Evolutionary conservation across 2,329 filamentous ascomycete species (phyloP).

Genomic region (Cercospora sp.): DNA sequence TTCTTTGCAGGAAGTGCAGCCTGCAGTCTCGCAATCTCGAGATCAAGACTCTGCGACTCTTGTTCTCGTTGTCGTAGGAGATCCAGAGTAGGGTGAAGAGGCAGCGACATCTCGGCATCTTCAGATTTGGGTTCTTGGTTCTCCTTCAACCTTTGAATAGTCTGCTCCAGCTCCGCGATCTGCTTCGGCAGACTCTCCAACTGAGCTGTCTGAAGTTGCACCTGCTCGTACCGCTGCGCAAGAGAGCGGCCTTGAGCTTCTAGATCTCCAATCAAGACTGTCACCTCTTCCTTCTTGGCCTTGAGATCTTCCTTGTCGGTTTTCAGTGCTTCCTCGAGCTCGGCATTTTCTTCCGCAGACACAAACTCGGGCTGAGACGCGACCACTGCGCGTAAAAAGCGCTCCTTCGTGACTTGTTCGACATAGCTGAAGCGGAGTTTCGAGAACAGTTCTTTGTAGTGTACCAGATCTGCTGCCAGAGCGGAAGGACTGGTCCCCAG

Average conservation of each 20-base stretch:
- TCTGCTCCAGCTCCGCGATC: constrained; percentile 54
- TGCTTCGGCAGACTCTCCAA: constrained; percentile 54
- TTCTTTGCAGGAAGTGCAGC: constrained; percentile 64
- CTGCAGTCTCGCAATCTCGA: constrained; percentile 53
- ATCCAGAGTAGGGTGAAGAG: constrained; percentile 46
- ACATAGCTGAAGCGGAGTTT: constrained; percentile 97
- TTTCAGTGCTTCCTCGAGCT: constrained; percentile 68
- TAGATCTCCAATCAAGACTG: constrained; percentile 69
- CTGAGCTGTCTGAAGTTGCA: constrained; percentile 54
- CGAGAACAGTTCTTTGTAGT: constrained; percentile 93
- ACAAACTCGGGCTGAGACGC: constrained; percentile 87
- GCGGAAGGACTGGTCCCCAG: constrained; percentile 58
- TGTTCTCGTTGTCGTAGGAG: constrained; percentile 45
- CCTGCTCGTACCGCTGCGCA: constrained; percentile 54
- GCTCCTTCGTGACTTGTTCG: constrained; percentile 98
- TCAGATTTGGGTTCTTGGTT: constrained; percentile 38
- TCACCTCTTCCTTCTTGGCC: constrained; percentile 75
- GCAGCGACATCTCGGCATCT: constrained; percentile 44
- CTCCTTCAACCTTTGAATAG: constrained; percentile 50
- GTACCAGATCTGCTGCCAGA: constrained; percentile 77
- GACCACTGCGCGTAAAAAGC: constrained; percentile 90
- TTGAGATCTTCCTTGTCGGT: constrained; percentile 75
- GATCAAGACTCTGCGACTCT: constrained; percentile 45
- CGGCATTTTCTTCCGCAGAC: constrained; percentile 75
- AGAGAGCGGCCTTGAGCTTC: constrained; percentile 64